Base-by-base conservation (phyloP, 371 early-diverging fungal genomes). In the Sporodiniella umbellata region DNA sequence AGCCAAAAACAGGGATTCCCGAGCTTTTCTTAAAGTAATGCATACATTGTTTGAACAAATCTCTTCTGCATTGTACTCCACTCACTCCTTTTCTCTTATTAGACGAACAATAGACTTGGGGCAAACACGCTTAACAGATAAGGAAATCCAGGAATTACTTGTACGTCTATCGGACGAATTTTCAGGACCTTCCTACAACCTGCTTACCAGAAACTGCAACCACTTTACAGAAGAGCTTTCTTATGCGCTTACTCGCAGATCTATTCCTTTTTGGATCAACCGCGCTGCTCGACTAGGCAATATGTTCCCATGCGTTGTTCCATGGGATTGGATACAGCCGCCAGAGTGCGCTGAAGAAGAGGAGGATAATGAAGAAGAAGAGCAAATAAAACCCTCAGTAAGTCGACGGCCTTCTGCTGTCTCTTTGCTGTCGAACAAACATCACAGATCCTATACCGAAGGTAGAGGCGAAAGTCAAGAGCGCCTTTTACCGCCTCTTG, bases 291-390 rank as follows among this genome's bases (percentile, higher is more conserved):
- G 66, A 43, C 28, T 81, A 7, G 81, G 79, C 6, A 70, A 71
- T 7, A 70, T 79, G 60, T 81, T 81, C 50, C 81, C 81, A 30
- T 81, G 81, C 51, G 68, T 81, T n/a, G 74, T 81, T 6, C 78
- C 81, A 19, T 70, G 64, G 44, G 78, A 72, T 22, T 77, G 79
- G 81, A 68, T 81, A 4, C 77, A 76, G 21, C 79, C 81, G 7
- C 79, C 81, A 12, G 66, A 74, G 30, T 63, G 67, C 42, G 68
- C 65, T 8, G 30, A 54, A 17, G 51, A 58, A 25, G 53, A 25
- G 19, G 54, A 53, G 6, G 46, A 49, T 24, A 51, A 35, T 1
- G 35, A 35, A 14, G 35, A 35, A 35, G 48, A 51, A 23, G 25
- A 2, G 0, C 14, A 8, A 14, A 8, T 2, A 14, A 12, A 22